Conservation (phyloP, 371 early-diverging fungal genomes). For the Phascolomyces articulosus region DNA sequence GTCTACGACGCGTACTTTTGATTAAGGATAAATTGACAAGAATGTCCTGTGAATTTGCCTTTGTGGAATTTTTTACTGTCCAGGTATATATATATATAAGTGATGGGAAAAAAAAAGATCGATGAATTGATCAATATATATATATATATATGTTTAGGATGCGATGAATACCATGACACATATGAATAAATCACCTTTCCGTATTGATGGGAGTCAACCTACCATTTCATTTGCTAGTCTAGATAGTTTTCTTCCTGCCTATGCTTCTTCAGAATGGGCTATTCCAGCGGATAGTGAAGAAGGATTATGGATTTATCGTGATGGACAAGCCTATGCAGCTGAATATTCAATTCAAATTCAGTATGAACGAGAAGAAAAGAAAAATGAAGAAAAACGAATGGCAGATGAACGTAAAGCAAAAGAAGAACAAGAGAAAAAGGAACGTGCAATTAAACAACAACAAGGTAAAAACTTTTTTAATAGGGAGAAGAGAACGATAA, state of each 20-base stretch:
- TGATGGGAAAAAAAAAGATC: not conserved
- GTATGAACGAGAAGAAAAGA: slow-evolving; percentile 24
- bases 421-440: slow-evolving; percentile 17
- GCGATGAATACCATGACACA: slow-evolving; percentile 32
- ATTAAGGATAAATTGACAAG: slow-evolving; percentile 58
- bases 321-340: slow-evolving; percentile 51
- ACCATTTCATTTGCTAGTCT: slow-evolving; percentile 45
- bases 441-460: slow-evolving; percentile 12
- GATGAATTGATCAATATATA: too few relatives aligned
- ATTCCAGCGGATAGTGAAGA: slow-evolving; percentile 35
- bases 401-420: slow-evolving; percentile 33
- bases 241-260: slow-evolving; percentile 58
- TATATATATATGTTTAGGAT: slow-evolving; percentile 17
- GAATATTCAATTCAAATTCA: slow-evolving; percentile 33
- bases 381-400: slow-evolving; percentile 20
- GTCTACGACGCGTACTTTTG: slow-evolving; percentile 39
- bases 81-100: slow-evolving; percentile 24
- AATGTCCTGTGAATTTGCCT: slow-evolving; percentile 62
- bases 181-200: slow-evolving; percentile 23
- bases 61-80: slow-evolving; percentile 50
- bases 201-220: slow-evolving; percentile 43
- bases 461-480: slow-evolving; percentile 2
- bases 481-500: too few relatives aligned
- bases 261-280: slow-evolving; percentile 51
- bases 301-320: slow-evolving; percentile 56